These are phyloP conservation scores for Elongisporangium undulatum DNA, from an alignment of 352 stramenopile species.

Conservation along the genomic window DNA sequence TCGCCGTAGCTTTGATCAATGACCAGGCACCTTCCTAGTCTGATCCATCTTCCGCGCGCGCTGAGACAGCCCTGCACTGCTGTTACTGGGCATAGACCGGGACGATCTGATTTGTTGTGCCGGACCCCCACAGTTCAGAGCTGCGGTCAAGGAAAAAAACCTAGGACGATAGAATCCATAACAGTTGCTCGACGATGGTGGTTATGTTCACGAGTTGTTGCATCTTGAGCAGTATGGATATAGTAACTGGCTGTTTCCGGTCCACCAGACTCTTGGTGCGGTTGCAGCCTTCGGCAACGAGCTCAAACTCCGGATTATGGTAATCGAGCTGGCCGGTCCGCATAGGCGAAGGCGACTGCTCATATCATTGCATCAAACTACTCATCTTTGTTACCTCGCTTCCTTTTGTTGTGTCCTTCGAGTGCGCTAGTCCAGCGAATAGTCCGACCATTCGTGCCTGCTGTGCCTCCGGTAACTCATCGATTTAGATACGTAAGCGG, in stretches of 20 bases:
- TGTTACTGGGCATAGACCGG: conserved; percentile 9
- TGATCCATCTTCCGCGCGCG: conserved; percentile 3
- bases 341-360: conserved; percentile 19
- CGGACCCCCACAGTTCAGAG: conserved; percentile 18
- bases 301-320: conserved; percentile 21
- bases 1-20: conserved; percentile 9
- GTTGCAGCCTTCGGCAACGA: conserved; percentile 22
- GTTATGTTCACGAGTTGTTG: neutral
- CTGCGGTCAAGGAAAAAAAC: conserved; percentile 19
- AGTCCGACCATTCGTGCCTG: conserved; percentile 17
- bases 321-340: conserved; percentile 22
- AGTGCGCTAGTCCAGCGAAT: conserved; percentile 10
- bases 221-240: conserved; percentile 19
- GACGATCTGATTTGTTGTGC: conserved; percentile 10
- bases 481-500: too few relatives aligned
- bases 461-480: conserved; percentile 11
- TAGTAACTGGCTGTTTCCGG: conserved; percentile 29
- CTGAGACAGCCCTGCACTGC: conserved; percentile 11
- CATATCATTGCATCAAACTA: conserved; percentile 17
- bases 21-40: conserved; percentile 1
- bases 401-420: conserved; percentile 16
- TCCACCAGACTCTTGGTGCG: conserved; percentile 17
- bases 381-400: conserved; percentile 20
- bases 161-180: conserved; percentile 17
- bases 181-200: neutral